These are phyloP conservation scores for Fusarium cyanostomum DNA, from an alignment of 2,329 filamentous ascomycete genomes.

Conservation along the genomic window DNA sequence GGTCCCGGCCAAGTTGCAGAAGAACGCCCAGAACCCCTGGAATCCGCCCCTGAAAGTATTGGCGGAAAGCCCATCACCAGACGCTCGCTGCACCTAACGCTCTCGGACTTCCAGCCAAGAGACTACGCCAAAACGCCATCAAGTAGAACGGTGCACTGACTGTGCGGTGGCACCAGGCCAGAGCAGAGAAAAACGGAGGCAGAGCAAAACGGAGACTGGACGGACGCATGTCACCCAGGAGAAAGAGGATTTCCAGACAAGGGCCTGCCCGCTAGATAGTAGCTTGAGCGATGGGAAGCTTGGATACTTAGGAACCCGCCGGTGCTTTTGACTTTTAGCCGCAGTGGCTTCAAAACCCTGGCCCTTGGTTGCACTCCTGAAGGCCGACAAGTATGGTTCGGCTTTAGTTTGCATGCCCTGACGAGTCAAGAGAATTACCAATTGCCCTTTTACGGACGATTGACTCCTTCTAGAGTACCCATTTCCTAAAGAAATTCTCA, in stretches of 20 bases:
- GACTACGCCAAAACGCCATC: conserved; percentile 30
- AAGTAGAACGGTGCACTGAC: conserved; percentile 30
- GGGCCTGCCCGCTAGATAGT: conserved; percentile 13
- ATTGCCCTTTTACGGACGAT: conserved; percentile 22
- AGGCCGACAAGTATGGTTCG: conserved; percentile 5
- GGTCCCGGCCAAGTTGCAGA: conserved; percentile 35
- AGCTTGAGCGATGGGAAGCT: conserved; percentile 5
- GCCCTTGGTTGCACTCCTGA: conserved; percentile 13
- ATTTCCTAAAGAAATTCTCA: conserved; percentile 13
- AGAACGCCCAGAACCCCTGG: conserved; percentile 16
- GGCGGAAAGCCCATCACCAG: conserved; percentile 16
- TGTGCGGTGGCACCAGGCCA: conserved; percentile 26
- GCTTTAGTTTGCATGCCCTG: conserved; percentile 5
- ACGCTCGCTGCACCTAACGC: conserved; percentile 12
- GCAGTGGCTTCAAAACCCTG: conserved; percentile 11
- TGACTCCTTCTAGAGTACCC: background rate
- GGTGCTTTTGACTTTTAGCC: background rate
- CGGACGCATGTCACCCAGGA: conserved; percentile 14
- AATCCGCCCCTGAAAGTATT: conserved; percentile 29
- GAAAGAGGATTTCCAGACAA: conserved; percentile 15
- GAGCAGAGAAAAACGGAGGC: conserved; percentile 24
- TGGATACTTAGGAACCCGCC: conserved; percentile 1
- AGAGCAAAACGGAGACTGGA: conserved; percentile 6
- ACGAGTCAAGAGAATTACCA: conserved; percentile 30
- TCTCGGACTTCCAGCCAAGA: conserved; percentile 2